Conservation (phyloP, 805 yeast species). For the Hanseniaspora singularis region DNA sequence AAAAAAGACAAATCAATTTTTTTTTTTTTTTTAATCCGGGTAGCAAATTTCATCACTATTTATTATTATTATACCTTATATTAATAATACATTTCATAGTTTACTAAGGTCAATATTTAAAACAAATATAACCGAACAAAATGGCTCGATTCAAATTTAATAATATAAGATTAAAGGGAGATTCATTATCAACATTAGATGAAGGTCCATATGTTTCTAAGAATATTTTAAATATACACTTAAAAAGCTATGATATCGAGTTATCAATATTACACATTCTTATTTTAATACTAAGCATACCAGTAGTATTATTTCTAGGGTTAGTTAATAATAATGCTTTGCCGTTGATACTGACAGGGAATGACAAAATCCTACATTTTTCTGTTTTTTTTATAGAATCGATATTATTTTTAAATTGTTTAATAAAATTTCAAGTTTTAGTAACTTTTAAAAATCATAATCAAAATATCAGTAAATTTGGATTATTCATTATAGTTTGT, state of each 20-base stretch:
- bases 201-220: no score
- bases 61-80: no score
- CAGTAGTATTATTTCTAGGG: constrained; percentile 17
- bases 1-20: no score
- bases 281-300: constrained; percentile 17
- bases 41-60: no score
- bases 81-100: no score
- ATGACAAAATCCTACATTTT: constrained; percentile 45
- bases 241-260: neutral
- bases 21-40: no score
- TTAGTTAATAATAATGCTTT: constrained; percentile 17
- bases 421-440: neutral
- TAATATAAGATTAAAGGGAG: no score
- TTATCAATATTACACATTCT: constrained; percentile 11
- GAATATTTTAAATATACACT: neutral
- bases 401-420: constrained; percentile 34
- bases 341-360: constrained; percentile 21
- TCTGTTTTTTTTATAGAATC: constrained; percentile 38
- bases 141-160: no score
- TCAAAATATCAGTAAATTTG: constrained; percentile 11
- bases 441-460: no score
- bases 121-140: no score
- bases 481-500: constrained; percentile 34
- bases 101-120: no score
- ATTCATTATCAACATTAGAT: neutral